Evolutionary conservation across 208 protist genomes (phyloP), one percentile per base, ranked within the genome.

Genomic region (Leishmania tarentolae): DNA sequence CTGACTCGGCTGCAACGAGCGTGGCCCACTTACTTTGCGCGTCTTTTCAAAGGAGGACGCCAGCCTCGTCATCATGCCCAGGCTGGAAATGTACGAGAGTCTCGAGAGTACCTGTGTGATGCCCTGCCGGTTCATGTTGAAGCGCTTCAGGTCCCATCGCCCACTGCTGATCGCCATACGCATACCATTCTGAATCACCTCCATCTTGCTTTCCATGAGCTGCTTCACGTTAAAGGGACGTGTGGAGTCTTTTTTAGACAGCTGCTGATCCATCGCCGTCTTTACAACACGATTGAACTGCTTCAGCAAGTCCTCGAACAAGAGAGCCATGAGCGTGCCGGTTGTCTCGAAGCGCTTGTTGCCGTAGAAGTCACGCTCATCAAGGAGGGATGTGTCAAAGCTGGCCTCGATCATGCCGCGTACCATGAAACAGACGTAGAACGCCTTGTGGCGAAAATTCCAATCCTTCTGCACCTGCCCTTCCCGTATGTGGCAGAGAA

Each of bases 331-430:
- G n/a, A 99, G 91, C 66, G 98, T 96, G 13, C 99, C 99, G 0
- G 99, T 98, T 42, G 98, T 96, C 84, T 99, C 97, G 37, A 99
- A 96, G 28, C 99, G 92, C 87, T 99, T 99, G 90, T 99, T 99
- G 69, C 99, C 99, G 89, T 99, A 99, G 89, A 99, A 99, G 86
- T 99, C 99, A 61, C 98, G 97, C 84, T 99, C 99, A 84, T 99
- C 99, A 2, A 99, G 85, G 3, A 95, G 86, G 0, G 87, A 88
- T 9, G 89, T 65, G 82, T 99, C 98, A 37, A 92, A 82, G 81
- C 88, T 92, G 0, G 98, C 98, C 63, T 98, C 88, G 72, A 99
- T 98, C 84, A 99, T 99, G 37, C 98, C 90, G 21, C 99, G 91
- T 7, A 99, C 91, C 99, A 99, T 99, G 46, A 99, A 95, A 50